phyloP scores from a whole-genome alignment of 2,329 filamentous ascomycete genomes.

The Myriosclerotinia scirpicola region DNA sequence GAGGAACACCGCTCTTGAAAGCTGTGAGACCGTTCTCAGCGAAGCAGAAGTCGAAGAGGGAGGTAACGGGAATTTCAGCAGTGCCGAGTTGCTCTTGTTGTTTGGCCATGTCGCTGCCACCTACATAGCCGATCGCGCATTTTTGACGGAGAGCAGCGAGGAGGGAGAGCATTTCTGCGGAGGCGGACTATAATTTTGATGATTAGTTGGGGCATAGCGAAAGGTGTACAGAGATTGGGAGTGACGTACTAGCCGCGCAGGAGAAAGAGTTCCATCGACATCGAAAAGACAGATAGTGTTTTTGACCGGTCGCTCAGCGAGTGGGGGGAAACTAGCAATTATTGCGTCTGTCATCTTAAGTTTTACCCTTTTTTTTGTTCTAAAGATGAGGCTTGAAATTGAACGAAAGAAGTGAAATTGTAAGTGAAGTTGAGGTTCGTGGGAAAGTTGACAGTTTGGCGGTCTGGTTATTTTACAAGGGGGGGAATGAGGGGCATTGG shows the following conservation, averaged over 20 bases:
- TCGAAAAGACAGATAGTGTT: conserved; percentile 96
- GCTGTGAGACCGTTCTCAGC: conserved; percentile 94
- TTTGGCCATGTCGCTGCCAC: conserved; percentile 87
- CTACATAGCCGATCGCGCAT: conserved; percentile 87
- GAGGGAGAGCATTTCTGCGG: conserved; percentile 75
- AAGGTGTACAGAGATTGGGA: conserved; percentile 5
- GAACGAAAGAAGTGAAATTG: conserved; percentile 7
- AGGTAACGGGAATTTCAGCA: conserved; percentile 65
- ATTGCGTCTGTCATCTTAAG: conserved; percentile 20
- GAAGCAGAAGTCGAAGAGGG: conserved; percentile 97
- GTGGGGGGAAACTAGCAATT: conserved; percentile 54
- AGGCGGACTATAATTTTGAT: background rate
- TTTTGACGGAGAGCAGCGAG: conserved; percentile 81
- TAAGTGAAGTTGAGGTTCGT: background rate
- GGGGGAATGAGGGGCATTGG: conserved; percentile 6
- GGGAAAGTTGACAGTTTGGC: conserved; percentile 18
- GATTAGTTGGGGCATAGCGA: conserved; percentile 11
- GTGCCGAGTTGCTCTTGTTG: conserved; percentile 94
- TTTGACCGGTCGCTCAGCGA: conserved; percentile 81
- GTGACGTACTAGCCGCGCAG: conserved; percentile 68
- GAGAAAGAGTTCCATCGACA: conserved; percentile 89
- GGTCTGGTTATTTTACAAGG: conserved; percentile 11
- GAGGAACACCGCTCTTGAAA: conserved; percentile 74
- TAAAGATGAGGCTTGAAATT: too few relatives aligned
- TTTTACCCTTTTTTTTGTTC: background rate